Evolutionary conservation across 2,329 filamentous ascomycete species (phyloP).

Genomic region (Ascocoryne sarcoides): DNA sequence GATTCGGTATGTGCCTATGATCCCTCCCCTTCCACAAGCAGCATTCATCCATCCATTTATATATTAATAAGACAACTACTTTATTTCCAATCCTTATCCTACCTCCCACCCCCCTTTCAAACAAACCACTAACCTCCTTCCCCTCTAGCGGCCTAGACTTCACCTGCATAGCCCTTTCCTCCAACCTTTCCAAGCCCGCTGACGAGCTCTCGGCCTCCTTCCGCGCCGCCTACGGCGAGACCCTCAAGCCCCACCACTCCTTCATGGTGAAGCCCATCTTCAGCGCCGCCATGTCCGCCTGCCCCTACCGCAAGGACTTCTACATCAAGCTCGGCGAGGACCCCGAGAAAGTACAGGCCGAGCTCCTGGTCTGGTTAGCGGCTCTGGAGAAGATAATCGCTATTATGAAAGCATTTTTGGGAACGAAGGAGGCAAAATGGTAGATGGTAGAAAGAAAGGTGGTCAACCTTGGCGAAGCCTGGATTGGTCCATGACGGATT

Average conservation of each 20-base stretch:
- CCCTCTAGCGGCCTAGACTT: slow-evolving; percentile 79
- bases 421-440: slow-evolving; percentile 38
- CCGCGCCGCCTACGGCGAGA: slow-evolving; percentile 72
- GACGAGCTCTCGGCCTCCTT: slow-evolving; percentile 84
- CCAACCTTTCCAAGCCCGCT: slow-evolving; percentile 58
- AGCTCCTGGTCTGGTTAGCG: slow-evolving; percentile 64
- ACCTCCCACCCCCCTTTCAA: background rate
- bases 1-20: slow-evolving; percentile 58
- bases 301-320: slow-evolving; percentile 89
- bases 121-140: slow-evolving; percentile 5
- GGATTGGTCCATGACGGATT: too few species aligned
- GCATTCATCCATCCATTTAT: too few species aligned
- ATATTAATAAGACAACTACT: too few species aligned
- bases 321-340: slow-evolving; percentile 76
- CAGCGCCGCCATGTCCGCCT: slow-evolving; percentile 84
- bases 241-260: slow-evolving; percentile 85
- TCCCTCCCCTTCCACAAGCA: background rate
- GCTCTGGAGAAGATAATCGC: slow-evolving; percentile 67
- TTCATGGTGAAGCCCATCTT: slow-evolving; percentile 90
- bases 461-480: too few species aligned
- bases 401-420: slow-evolving; percentile 63
- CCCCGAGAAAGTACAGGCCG: slow-evolving; percentile 49
- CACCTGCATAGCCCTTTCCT: slow-evolving; percentile 72
- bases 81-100: too few species aligned
- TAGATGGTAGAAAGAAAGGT: slow-evolving; percentile 12